phyloP scores from a whole-genome alignment of 768 basidiomycete genomes.

The Suillus brevipes region DNA sequence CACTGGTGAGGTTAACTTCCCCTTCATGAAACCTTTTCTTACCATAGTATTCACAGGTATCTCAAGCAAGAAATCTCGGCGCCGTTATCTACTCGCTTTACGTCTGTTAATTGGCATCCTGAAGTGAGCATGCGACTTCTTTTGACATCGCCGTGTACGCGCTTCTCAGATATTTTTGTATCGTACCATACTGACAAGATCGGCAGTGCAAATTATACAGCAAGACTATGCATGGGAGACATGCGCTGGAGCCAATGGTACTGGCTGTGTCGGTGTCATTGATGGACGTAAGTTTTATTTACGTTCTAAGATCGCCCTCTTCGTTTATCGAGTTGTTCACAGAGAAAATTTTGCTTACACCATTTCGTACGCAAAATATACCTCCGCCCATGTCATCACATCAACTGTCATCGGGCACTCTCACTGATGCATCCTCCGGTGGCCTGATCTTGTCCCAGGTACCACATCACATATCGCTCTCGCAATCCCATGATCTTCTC shows the following conservation, averaged over 20 bases:
- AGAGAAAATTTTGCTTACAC: constrained; percentile 82
- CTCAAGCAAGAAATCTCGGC: constrained; percentile 85
- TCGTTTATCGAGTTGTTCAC: constrained; percentile 9
- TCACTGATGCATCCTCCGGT: constrained; percentile 2
- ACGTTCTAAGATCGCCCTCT: background rate
- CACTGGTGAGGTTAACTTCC: constrained; percentile 62
- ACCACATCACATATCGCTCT: constrained; percentile 71
- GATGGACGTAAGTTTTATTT: constrained; percentile 72
- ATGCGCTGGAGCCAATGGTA: constrained; percentile 70
- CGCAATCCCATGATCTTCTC: constrained; percentile 53
- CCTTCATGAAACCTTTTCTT: background rate
- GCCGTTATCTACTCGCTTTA: constrained; percentile 57
- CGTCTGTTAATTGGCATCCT: constrained; percentile 83
- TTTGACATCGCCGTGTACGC: constrained; percentile 66
- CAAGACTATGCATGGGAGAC: constrained; percentile 81
- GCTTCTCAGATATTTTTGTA: background rate
- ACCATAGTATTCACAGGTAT: constrained; percentile 56
- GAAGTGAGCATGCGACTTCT: constrained; percentile 69
- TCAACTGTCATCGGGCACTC: constrained; percentile 34
- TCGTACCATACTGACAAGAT: background rate
- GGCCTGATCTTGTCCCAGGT: background rate
- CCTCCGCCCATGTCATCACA: constrained; percentile 97
- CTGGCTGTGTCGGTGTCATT: constrained; percentile 84
- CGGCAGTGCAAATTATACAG: constrained; percentile 53
- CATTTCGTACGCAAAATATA: constrained; percentile 90